Percentiles rank a stretch among this genome's conserved stretches.
These are phyloP conservation scores for Macrolepiota fuliginosa DNA, from an alignment of 768 basidiomycete species.

Conservation along the genomic window DNA sequence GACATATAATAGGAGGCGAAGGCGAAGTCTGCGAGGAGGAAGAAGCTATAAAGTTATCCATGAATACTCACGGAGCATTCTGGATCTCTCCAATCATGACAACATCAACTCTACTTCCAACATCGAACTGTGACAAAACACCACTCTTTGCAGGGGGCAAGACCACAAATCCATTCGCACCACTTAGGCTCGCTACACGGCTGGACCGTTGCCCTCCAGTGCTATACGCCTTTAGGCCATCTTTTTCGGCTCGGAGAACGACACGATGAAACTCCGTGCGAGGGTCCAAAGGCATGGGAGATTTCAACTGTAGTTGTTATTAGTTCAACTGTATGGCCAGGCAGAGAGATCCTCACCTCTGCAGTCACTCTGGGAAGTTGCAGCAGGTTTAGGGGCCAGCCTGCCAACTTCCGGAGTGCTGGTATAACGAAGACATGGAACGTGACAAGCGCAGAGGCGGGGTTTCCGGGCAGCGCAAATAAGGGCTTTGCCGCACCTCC, in stretches of 20 bases:
- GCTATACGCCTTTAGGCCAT: slow-evolving; percentile 63
- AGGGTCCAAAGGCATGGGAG: slow-evolving; percentile 64
- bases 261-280: slow-evolving; percentile 86
- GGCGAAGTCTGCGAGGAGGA: slow-evolving; percentile 7
- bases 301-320: slow-evolving; percentile 42
- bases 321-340: not conserved
- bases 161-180: slow-evolving; percentile 77
- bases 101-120: slow-evolving; percentile 56
- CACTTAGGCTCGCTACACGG: slow-evolving; percentile 73
- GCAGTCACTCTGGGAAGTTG: slow-evolving; percentile 63
- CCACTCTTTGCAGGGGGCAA: slow-evolving; percentile 43
- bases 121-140: slow-evolving; percentile 32
- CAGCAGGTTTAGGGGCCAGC: slow-evolving; percentile 52
- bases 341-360: slow-evolving; percentile 39
- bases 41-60: not conserved
- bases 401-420: slow-evolving; percentile 69
- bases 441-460: slow-evolving; percentile 83
- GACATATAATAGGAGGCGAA: slow-evolving; percentile 9
- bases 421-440: slow-evolving; percentile 86
- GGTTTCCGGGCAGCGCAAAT: slow-evolving; percentile 89
- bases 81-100: slow-evolving; percentile 69
- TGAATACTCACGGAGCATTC: slow-evolving; percentile 12
- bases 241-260: slow-evolving; percentile 33
- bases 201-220: slow-evolving; percentile 89
- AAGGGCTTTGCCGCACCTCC: slow-evolving; percentile 50